A percentile compares a stretch with the other conserved stretches of the same genome.
Evolutionary conservation across 169 alveolate species (phyloP).

Genomic region (Prorocentrum cordatum): DNA sequence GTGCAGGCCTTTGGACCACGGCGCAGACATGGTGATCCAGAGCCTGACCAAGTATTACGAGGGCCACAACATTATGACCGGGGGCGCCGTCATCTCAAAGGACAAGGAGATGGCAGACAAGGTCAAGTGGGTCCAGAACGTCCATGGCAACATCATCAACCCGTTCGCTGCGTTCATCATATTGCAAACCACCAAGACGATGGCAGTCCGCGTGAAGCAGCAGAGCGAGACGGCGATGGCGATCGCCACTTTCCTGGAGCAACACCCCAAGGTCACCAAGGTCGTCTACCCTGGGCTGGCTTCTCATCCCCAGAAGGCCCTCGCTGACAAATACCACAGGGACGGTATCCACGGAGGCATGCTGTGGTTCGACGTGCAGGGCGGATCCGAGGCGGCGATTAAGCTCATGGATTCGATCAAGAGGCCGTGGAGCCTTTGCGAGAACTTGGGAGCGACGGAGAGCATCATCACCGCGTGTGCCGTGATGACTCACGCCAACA

Average conservation of each 20-base stretch:
- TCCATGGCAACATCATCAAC: slow-evolving; percentile 76
- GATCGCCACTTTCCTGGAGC: slow-evolving; percentile 71
- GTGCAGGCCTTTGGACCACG: slow-evolving; percentile 73
- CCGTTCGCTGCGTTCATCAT: slow-evolving; percentile 74
- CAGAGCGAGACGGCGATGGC: slow-evolving; percentile 75
- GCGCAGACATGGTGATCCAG: slow-evolving; percentile 70
- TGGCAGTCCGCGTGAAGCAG: slow-evolving; percentile 29
- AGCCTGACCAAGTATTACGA: slow-evolving; percentile 76
- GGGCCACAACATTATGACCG: slow-evolving; percentile 76
- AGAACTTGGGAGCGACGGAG: slow-evolving; percentile 72
- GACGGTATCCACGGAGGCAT: slow-evolving; percentile 75
- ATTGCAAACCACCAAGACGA: slow-evolving; percentile 71
- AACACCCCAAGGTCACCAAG: slow-evolving; percentile 59
- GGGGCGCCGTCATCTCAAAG: slow-evolving; percentile 74
- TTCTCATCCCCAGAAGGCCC: slow-evolving; percentile 74
- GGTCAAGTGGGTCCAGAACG: slow-evolving; percentile 72
- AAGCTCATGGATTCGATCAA: slow-evolving; percentile 28
- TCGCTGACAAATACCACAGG: slow-evolving; percentile 75
- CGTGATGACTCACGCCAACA: slow-evolving; percentile 77
- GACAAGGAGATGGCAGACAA: slow-evolving; percentile 39
- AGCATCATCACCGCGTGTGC: slow-evolving; percentile 77
- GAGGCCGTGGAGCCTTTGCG: slow-evolving; percentile 76
- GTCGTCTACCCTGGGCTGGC: slow-evolving; percentile 76
- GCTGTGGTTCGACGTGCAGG: slow-evolving; percentile 71
- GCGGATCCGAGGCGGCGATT: slow-evolving; percentile 51